Evolutionary conservation across 495 filamentous ascomycete genomes (phyloP), one percentile per base, ranked within the genome.

Genomic region (Penicillium turbatum): DNA sequence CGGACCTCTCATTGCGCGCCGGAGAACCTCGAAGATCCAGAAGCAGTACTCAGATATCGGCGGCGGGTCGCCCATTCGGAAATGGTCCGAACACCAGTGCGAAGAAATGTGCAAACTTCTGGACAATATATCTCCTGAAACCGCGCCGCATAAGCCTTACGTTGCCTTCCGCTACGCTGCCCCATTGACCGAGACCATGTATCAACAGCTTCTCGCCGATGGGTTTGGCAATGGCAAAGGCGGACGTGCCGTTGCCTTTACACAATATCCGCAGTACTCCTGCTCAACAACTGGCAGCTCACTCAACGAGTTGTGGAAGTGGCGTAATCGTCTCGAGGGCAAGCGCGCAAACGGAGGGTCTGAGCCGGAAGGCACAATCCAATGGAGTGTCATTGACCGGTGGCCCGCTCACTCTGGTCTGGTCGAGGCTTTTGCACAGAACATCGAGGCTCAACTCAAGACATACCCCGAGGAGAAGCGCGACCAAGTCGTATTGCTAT

Each of bases 181-280:
- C 41, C 95, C 95, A 1, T 73, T 99, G 60, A 99, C 95, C 0
- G 95, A 97, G 71, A 85, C 92, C 44, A 95, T 88, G 82, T 97
- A 97, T 65, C 75, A 79, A 24, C 77, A 81, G 54, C 67, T 99
- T 53, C 69, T 97, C 38, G 83, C 80, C 21, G 95, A 99, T 71
- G 95, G 95, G 0, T 92, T 99, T 61, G 89, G 89, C 32, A 80
- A 82, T 24, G 91, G 90, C 2, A 88, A 83, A 54, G 90, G 90
- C 11, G 91, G 91, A 1, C 83, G 95, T 46, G 95, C 95, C 5
- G 89, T 99, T 6, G 95, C 95, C 2, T 99, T 97, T 69, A 96
- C 93, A 4, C 95, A 99, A 67, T 99, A 99, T 61, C 95, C 95
- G 17, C 95, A 99, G 66, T 99, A 99, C 67, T 93, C 88, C n/a